These are phyloP conservation scores for Gossypium davidsonii DNA, from an alignment of 441 rosid species.

Conservation along the genomic window DNA sequence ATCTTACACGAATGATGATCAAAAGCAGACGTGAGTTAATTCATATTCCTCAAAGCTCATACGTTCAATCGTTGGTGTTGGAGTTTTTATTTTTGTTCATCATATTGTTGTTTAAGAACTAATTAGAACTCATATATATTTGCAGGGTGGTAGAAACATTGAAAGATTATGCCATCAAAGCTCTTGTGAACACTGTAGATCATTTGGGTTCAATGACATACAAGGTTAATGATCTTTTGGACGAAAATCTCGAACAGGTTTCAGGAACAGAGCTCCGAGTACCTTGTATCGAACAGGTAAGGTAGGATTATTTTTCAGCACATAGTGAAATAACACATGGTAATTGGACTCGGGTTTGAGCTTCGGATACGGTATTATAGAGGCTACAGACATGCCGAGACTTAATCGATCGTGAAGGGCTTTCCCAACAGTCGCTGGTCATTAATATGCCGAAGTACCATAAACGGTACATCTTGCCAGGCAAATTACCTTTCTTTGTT, in stretches of 20 bases:
- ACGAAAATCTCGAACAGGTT: conserved; percentile 78
- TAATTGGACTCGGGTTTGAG: neutral
- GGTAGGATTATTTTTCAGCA: neutral
- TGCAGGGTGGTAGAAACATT: conserved; percentile 86
- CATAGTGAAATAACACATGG: neutral
- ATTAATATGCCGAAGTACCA: conserved; percentile 80
- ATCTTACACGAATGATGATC: conserved; percentile 71
- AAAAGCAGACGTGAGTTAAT: conserved; percentile 69
- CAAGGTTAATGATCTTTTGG: conserved; percentile 75
- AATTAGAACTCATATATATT: neutral
- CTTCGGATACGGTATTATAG: conserved; percentile 32
- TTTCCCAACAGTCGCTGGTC: conserved; percentile 70
- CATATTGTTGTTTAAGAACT: neutral
- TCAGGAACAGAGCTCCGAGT: conserved; percentile 64
- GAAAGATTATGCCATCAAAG: conserved; percentile 88
- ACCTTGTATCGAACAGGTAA: conserved; percentile 87
- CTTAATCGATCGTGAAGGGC: conserved; percentile 77
- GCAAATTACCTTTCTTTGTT: conserved; percentile 24
- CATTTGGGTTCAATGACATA: conserved; percentile 92
- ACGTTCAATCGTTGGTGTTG: no score
- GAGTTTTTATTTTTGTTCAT: neutral
- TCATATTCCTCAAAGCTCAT: no score
- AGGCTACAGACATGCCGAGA: conserved; percentile 80
- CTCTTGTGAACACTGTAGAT: conserved; percentile 88
- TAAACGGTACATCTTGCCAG: conserved; percentile 86